Percentiles rank a stretch among this genome's conserved stretches.
Conservation (phyloP, 1,284 basidiomycete species). For the Rhodofomes roseus region DNA sequence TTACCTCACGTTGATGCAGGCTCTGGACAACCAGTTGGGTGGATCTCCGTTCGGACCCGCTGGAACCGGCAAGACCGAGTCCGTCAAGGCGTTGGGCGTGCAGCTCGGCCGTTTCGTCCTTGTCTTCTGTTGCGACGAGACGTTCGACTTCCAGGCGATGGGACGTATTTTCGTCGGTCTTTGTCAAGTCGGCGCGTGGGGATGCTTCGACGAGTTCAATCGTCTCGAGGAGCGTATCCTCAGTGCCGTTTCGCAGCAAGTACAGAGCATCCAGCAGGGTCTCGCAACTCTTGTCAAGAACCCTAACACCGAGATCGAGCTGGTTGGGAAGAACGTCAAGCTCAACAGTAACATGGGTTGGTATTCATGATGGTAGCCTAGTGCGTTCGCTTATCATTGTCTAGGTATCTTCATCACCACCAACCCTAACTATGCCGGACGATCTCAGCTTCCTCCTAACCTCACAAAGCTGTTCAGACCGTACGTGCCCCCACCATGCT, state of each 20-base stretch:
- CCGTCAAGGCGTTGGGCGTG: slow-evolving; percentile 97
- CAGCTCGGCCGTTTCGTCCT: slow-evolving; percentile 97
- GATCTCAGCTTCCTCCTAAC: slow-evolving; percentile 96
- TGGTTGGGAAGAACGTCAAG: slow-evolving; percentile 93
- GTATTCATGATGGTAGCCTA: slow-evolving; percentile 10
- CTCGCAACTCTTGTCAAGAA: slow-evolving; percentile 78
- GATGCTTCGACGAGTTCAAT: slow-evolving; percentile 98
- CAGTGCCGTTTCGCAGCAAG: slow-evolving; percentile 98
- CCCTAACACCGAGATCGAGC: slow-evolving; percentile 86
- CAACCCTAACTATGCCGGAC: slow-evolving; percentile 97
- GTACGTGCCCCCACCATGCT: slow-evolving; percentile 47
- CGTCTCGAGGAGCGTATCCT: slow-evolving; percentile 97
- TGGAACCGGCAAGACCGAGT: slow-evolving; percentile 98
- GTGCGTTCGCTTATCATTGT: slow-evolving; percentile 5
- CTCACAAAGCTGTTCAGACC: slow-evolving; percentile 93
- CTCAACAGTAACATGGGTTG: slow-evolving; percentile 91
- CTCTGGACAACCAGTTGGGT: slow-evolving; percentile 90
- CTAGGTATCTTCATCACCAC: slow-evolving; percentile 94
- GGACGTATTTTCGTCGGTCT: slow-evolving; percentile 98
- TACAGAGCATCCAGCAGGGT: slow-evolving; percentile 98
- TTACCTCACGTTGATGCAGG: slow-evolving; percentile 96
- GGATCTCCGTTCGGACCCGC: slow-evolving; percentile 98
- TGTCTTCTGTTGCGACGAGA: slow-evolving; percentile 99
- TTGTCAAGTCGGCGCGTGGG: slow-evolving; percentile 99
- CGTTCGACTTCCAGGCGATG: slow-evolving; percentile 99